These are phyloP conservation scores for Cornus controversa DNA, from an alignment of 148 eudicot species.

Conservation along the genomic window DNA sequence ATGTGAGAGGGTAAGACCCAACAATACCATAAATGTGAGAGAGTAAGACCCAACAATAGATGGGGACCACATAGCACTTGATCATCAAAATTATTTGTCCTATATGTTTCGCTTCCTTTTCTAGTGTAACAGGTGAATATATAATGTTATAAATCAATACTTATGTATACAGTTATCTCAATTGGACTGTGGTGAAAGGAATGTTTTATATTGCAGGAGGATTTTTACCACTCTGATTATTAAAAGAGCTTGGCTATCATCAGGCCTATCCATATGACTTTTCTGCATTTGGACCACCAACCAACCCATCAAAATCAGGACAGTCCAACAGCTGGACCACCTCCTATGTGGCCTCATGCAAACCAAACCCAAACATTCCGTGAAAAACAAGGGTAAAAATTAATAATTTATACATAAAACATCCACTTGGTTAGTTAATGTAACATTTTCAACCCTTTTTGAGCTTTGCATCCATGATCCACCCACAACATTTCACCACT, in stretches of 20 bases:
- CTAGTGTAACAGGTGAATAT: neutral
- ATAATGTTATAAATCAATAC: neutral
- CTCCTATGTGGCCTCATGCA: conserved; percentile 12
- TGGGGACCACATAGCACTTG: conserved; percentile 4
- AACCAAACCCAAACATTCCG: conserved; percentile 9
- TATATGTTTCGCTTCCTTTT: neutral
- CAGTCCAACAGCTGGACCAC: conserved; percentile 39
- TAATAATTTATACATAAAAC: neutral
- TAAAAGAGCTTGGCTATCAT: neutral
- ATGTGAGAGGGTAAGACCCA: neutral
- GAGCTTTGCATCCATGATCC: neutral
- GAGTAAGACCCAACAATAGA: neutral
- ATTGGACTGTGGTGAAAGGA: conserved; percentile 10
- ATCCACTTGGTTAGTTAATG: neutral
- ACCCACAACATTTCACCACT: neutral
- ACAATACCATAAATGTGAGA: neutral
- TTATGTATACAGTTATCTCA: neutral
- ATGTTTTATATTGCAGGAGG: neutral
- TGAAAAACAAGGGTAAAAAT: neutral
- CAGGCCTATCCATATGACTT: conserved; percentile 21
- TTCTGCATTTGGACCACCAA: conserved; percentile 31
- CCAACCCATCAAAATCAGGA: conserved; percentile 19
- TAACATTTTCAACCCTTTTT: neutral
- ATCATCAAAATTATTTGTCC: conserved; percentile 5
- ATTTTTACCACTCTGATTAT: neutral